Evolutionary conservation across 2,329 filamentous ascomycete genomes (phyloP), one percentile per base, ranked within the genome.

Genomic region (Lachnellula cervina): DNA sequence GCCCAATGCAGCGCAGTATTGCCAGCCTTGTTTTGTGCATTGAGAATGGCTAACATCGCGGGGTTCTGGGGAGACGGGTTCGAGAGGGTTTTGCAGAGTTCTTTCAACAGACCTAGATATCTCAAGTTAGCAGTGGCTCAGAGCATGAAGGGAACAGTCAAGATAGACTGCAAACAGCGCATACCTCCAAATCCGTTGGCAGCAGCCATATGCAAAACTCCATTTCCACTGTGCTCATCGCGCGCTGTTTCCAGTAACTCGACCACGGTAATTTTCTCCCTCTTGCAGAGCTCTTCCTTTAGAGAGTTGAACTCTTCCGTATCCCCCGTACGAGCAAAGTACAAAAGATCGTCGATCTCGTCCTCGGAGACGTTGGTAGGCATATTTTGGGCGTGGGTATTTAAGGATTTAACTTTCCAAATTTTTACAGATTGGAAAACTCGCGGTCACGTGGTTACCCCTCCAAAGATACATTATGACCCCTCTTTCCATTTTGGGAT

Each of bases 1-100:
- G 93, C 93, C 92, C 92, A 97, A 74, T 99, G 94, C 56, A 99
- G 77, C 0, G 90, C 83, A 0, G 93, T 97, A 75, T 97, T 97
- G 45, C 91, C 92, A 46, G 88, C 87, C 59, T 84, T 77, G 68
- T 99, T 99, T 59, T 81, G 78, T 2, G 80, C 76, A 64, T 90
- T 87, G 23, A 91, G 71, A 62, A 86, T 83, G 0, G 77, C 53
- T n/a, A 69, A 60, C 62, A 68, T 64, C 1, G 61, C 54, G 3
- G 60, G 58, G 17, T 60, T 68, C 48, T 69, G 67, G 4, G 66
- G 65, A 8, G 66, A 51, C 9, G 64, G 60, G 23, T 68, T 60
- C 11, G 69, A 66, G 17, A 80, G 69, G 25, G 69, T 66, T 59
- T 72, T 72, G 40, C 80, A 74, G 52, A 81, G 70, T 49, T 73